phyloP scores from a whole-genome alignment of 768 basidiomycete genomes.

The Sarcomyxa edulis region DNA sequence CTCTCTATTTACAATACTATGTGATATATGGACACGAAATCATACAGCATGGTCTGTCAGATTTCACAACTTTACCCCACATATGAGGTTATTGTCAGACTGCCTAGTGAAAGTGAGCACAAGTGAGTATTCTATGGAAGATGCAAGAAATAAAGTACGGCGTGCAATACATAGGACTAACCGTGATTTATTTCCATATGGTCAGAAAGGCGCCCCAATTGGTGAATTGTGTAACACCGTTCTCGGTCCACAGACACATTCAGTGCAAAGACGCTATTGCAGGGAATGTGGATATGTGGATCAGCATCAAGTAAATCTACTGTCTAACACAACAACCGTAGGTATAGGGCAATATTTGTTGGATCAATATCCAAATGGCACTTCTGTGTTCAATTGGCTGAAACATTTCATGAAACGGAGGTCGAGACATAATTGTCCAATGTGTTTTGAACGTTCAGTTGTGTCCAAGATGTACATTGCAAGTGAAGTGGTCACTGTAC shows the following conservation, averaged over 20 bases:
- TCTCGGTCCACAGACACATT: too few relatives aligned
- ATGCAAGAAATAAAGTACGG: too few relatives aligned
- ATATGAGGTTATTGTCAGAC: constrained; percentile 2
- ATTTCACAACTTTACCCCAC: not conserved
- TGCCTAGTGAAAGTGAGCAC: not conserved
- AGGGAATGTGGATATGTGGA: too few relatives aligned
- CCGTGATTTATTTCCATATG: not conserved
- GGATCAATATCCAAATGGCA: not conserved
- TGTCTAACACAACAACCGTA: too few relatives aligned
- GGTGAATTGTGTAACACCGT: too few relatives aligned
- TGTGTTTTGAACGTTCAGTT: not conserved
- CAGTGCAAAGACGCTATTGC: too few relatives aligned
- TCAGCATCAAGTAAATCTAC: too few relatives aligned
- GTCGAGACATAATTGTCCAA: not conserved
- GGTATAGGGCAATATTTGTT: not conserved
- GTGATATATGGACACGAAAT: constrained; percentile 14
- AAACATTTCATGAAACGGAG: not conserved
- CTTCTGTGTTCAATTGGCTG: constrained; percentile 1
- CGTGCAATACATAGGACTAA: not conserved
- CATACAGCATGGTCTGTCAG: constrained; percentile 3
- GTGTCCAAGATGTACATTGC: too few relatives aligned
- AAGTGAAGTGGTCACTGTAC: not conserved
- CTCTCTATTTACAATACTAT: constrained; percentile 16
- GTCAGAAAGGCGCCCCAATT: not conserved
- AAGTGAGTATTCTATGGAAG: constrained; percentile 1